Conservation (phyloP, 805 yeast genomes). For the Yarrowia osloensis region DNA sequence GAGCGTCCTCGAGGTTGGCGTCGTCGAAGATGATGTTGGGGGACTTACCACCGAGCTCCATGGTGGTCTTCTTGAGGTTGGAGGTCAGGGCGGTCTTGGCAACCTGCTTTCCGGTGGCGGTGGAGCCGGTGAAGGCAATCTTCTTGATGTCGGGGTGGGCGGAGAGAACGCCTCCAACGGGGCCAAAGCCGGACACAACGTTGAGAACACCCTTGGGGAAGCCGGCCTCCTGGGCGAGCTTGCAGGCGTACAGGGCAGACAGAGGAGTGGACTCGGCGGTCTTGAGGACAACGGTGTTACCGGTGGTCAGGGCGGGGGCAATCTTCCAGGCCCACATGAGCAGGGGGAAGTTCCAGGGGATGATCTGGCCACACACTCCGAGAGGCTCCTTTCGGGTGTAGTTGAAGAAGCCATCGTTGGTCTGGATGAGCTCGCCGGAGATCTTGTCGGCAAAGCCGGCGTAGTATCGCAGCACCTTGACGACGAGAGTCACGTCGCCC, state of each 20-base stretch:
- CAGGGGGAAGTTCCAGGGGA: slow-evolving; percentile 74
- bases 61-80: slow-evolving; percentile 81
- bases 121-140: slow-evolving; percentile 93
- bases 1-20: slow-evolving; percentile 75
- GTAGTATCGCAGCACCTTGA: slow-evolving; percentile 59
- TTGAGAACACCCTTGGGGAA: slow-evolving; percentile 77
- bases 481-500: slow-evolving; percentile 57
- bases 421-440: slow-evolving; percentile 55
- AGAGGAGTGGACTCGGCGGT: slow-evolving; percentile 78
- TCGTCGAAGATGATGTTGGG: slow-evolving; percentile 87
- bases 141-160: slow-evolving; percentile 69
- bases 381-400: slow-evolving; percentile 69
- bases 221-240: slow-evolving; percentile 62
- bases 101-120: slow-evolving; percentile 80
- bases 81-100: slow-evolving; percentile 70
- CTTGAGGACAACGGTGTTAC: slow-evolving; percentile 71
- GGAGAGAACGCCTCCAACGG: slow-evolving; percentile 65
- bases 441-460: slow-evolving; percentile 78
- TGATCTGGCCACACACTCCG: slow-evolving; percentile 68
- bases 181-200: slow-evolving; percentile 69
- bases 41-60: slow-evolving; percentile 95
- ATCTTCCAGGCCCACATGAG: slow-evolving; percentile 81
- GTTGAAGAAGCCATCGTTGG: slow-evolving; percentile 59
- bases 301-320: slow-evolving; percentile 81
- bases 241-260: slow-evolving; percentile 63